Evolutionary conservation across 2,329 filamentous ascomycete species (phyloP).

Genomic region (Colletotrichum scovillei): DNA sequence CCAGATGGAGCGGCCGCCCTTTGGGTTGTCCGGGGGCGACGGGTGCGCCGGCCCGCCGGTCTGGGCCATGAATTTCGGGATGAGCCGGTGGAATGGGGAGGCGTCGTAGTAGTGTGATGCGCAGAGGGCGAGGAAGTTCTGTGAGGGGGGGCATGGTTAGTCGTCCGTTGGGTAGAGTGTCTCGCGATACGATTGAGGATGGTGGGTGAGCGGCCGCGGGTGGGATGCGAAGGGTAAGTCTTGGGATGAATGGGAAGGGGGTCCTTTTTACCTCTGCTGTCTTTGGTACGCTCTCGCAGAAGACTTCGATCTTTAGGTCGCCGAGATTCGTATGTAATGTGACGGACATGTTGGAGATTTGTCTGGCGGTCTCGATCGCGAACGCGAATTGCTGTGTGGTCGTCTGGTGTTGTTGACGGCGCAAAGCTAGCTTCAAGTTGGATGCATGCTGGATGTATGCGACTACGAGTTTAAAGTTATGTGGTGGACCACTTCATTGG

Average conservation of each 20-base stretch:
- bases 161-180: slow-evolving; percentile 25
- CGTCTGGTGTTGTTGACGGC: slow-evolving; percentile 1
- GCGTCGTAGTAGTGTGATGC: slow-evolving; percentile 81
- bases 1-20: slow-evolving; percentile 80
- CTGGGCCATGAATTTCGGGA: slow-evolving; percentile 85
- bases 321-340: slow-evolving; percentile 89
- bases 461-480: neutral
- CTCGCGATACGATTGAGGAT: neutral
- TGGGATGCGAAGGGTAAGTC: neutral
- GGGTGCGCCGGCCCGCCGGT: slow-evolving; percentile 72
- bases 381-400: neutral
- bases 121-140: slow-evolving; percentile 91
- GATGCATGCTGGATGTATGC: slow-evolving; percentile 19
- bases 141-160: slow-evolving; percentile 18
- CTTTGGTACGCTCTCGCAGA: slow-evolving; percentile 94
- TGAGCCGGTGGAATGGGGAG: slow-evolving; percentile 83
- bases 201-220: neutral
- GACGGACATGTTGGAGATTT: slow-evolving; percentile 64
- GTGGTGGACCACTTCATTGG: neutral
- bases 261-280: slow-evolving; percentile 77
- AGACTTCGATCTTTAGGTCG: slow-evolving; percentile 94
- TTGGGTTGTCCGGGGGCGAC: slow-evolving; percentile 67
- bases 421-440: neutral
- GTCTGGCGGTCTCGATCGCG: neutral
- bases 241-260: neutral